phyloP scores from a whole-genome alignment of 2,329 filamentous ascomycete genomes.

The Aphanocladium album region DNA sequence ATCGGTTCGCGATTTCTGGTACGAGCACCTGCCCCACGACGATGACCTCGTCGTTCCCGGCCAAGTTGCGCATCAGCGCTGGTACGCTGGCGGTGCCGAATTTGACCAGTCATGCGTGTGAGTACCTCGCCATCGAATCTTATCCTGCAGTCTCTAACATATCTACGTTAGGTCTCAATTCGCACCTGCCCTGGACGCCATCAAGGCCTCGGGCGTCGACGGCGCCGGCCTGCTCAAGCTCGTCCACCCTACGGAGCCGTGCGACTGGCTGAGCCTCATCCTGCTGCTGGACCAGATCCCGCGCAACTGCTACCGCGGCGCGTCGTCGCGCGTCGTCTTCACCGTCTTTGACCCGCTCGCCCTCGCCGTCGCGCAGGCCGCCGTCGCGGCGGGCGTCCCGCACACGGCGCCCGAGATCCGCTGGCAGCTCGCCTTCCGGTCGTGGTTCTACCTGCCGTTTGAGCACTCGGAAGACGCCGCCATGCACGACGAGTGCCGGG shows the following conservation, averaged over 20 bases:
- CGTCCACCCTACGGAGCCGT: constrained; percentile 22
- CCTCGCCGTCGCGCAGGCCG: constrained; percentile 34
- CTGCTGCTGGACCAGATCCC: constrained; percentile 60
- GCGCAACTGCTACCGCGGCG: constrained; percentile 54
- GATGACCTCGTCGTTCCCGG: constrained; percentile 24
- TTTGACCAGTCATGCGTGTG: constrained; percentile 33
- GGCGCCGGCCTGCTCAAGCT: constrained; percentile 26
- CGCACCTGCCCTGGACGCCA: constrained; percentile 28
- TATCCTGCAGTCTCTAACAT: not conserved
- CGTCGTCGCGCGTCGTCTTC: constrained; percentile 41
- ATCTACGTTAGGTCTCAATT: constrained; percentile 24
- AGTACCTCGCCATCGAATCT: constrained; percentile 11
- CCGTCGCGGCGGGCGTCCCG: constrained; percentile 31
- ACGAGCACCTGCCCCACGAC: constrained; percentile 27
- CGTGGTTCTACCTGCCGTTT: constrained; percentile 57
- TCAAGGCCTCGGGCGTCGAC: constrained; percentile 22
- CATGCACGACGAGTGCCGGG: constrained; percentile 36
- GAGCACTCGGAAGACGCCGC: constrained; percentile 51
- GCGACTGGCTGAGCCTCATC: constrained; percentile 44
- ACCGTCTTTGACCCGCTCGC: constrained; percentile 52
- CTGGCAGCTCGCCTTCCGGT: constrained; percentile 35
- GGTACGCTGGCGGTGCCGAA: constrained; percentile 30
- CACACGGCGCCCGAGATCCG: constrained; percentile 22
- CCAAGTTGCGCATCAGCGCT: constrained; percentile 23
- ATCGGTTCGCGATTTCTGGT: constrained; percentile 33